phyloP scores from a whole-genome alignment of 768 basidiomycete genomes.

The Termitomyces sp. region DNA sequence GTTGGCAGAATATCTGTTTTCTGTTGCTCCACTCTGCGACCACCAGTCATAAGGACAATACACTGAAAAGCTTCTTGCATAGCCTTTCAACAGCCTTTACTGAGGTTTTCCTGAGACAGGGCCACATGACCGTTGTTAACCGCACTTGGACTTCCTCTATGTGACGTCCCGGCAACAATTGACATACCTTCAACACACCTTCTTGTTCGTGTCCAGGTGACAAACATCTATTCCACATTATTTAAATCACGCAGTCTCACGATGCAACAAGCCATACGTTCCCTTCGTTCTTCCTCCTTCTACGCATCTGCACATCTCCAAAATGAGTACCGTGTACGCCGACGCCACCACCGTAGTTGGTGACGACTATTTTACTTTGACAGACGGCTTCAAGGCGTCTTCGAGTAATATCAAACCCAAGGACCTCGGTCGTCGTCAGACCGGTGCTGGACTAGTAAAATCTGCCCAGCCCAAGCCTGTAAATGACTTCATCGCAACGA shows the following conservation, averaged over 20 bases:
- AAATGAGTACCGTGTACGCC: constrained; percentile 31
- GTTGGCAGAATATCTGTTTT: neutral
- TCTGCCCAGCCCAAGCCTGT: constrained; percentile 10
- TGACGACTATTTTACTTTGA: constrained; percentile 42
- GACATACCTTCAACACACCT: neutral
- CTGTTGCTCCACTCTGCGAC: neutral
- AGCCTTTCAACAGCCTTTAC: neutral
- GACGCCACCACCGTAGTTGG: constrained; percentile 36
- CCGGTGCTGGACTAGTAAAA: constrained; percentile 9
- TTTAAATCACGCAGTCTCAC: neutral
- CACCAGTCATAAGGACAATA: neutral
- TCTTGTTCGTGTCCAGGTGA: neutral
- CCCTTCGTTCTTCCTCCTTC: neutral
- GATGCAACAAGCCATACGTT: neutral
- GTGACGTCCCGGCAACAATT: too few species aligned
- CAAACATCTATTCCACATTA: neutral
- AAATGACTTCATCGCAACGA: constrained; percentile 37
- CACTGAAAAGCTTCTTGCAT: neutral
- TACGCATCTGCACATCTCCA: neutral
- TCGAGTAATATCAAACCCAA: constrained; percentile 14
- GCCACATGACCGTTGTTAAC: neutral
- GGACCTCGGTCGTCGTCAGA: constrained; percentile 9
- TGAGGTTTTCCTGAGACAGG: neutral
- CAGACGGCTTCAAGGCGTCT: constrained; percentile 22
- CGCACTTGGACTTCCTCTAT: neutral